Base-by-base conservation (phyloP, 352 stramenopile genomes). In the Albugo candida region DNA sequence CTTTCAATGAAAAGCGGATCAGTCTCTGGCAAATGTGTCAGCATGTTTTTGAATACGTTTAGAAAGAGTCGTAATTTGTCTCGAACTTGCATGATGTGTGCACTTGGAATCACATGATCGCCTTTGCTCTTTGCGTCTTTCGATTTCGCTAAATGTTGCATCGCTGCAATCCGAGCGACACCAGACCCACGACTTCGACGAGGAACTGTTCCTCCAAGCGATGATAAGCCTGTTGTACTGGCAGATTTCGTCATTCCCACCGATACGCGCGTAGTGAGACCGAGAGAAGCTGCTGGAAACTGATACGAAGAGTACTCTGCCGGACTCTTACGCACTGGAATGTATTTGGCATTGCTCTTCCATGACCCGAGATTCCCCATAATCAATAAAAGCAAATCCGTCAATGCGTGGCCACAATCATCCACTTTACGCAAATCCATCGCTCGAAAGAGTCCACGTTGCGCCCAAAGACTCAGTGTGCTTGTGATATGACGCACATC, bases 41-140 rank as follows among this genome's bases (percentile, higher is more conserved):
- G 48, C 58, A 88, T 81, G 45, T 64, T 67, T 65, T 96, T 96
- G 41, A 94, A 65, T 14, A 96, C 52, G 46, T 96, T 95, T 38
- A 97, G 56, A 36, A 98, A 95, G 10, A 66, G 83, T 13, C 93
- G 77, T 41, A 97, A 59, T 47, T 95, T 96, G 52, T 99, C 95
- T 36, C 95, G 84, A 31, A 97, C 79, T 58, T 96, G 79, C 59
- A 74, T 84, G 47, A 92, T 83, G 39, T 89, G 74, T 11, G 76
- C 63, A 42, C 55, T 81, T 14, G 76, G 70, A 37, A 92, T 92
- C 19, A 69, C 71, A 53, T 88, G 76, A 8, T 48, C 48, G 14
- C 36, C 24, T 53, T 84, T 85, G 49, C 65, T 64, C 36, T 59
- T 70, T 41, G 59, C 64, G 8, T 63, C 52, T 40, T 64, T 63